A percentile compares a stretch with the other conserved stretches of the same genome.
phyloP scores from a whole-genome alignment of 371 early-diverging fungal genomes.

The Apophysomyces elegans region DNA sequence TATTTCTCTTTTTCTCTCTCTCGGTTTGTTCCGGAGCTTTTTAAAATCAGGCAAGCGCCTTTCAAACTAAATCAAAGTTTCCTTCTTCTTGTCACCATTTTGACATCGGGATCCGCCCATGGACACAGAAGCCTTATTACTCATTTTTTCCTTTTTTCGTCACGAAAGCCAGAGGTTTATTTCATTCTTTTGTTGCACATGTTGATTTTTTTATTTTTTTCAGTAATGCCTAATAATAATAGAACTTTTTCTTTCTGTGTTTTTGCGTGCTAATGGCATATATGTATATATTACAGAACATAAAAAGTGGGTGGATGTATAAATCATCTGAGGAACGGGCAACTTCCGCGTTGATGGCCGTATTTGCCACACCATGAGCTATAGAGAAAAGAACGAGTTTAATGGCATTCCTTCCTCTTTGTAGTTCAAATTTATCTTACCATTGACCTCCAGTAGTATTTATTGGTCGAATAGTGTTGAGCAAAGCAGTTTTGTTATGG shows the following conservation, averaged over 20 bases:
- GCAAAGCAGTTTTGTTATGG: not conserved
- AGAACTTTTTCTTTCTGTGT: not conserved
- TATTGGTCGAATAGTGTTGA: slow-evolving; percentile 3
- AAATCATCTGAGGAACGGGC: slow-evolving; percentile 16
- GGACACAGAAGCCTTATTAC: not conserved
- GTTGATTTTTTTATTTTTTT: no score
- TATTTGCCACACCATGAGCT: slow-evolving; percentile 24
- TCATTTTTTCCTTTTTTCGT: not conserved
- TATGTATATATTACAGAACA: not conserved
- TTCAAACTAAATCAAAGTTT: slow-evolving; percentile 5
- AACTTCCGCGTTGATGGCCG: slow-evolving; percentile 15
- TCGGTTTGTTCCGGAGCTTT: not conserved
- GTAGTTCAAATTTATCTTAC: slow-evolving; percentile 7
- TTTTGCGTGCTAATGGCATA: not conserved
- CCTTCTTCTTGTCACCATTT: not conserved
- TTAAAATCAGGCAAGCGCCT: not conserved
- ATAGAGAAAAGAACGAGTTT: not conserved
- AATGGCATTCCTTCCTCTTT: not conserved
- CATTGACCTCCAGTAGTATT: slow-evolving; percentile 25
- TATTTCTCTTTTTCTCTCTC: not conserved
- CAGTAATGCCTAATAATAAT: not conserved
- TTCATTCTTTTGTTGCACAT: no score
- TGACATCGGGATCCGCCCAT: not conserved
- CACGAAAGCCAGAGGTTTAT: no score
- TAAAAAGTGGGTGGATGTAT: not conserved